A percentile compares a stretch with the other conserved stretches of the same genome.
Evolutionary conservation across 2,329 filamentous ascomycete species (phyloP).

Genomic region (Alternaria viburni): DNA sequence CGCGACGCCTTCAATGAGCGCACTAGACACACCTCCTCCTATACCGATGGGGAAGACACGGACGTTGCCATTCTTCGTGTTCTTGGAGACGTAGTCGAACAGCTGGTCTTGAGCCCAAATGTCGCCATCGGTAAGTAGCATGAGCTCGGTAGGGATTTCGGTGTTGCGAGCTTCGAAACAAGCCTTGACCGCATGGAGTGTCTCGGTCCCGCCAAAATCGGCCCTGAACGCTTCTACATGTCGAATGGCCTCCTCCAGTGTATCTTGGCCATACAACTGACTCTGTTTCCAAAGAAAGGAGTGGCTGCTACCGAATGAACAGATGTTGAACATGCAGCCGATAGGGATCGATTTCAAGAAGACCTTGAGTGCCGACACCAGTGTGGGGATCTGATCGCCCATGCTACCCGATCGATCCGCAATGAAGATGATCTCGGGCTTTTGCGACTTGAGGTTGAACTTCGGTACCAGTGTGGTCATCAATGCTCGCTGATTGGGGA

Average conservation of each 20-base stretch:
- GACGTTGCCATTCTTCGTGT: background rate
- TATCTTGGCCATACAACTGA: background rate
- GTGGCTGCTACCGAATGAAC: background rate
- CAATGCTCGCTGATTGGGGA: conserved; percentile 5
- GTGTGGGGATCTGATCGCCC: background rate
- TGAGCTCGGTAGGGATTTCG: background rate
- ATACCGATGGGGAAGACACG: conserved; percentile 12
- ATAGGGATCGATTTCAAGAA: conserved; percentile 11
- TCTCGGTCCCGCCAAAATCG: conserved; percentile 3
- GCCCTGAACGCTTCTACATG: conserved; percentile 2
- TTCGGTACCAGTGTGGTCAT: conserved; percentile 9
- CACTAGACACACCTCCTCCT: conserved; percentile 1
- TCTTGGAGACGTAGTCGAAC: background rate
- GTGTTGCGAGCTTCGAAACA: background rate
- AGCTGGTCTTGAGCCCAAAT: conserved; percentile 3
- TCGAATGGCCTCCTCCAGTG: background rate
- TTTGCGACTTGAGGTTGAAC: conserved; percentile 10
- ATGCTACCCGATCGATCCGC: conserved; percentile 12
- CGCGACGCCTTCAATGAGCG: conserved; percentile 7
- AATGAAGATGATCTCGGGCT: conserved; percentile 8
- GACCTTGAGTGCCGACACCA: conserved; percentile 3
- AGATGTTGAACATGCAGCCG: conserved; percentile 12
- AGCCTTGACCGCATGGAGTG: background rate
- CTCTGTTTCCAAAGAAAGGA: conserved; percentile 3
- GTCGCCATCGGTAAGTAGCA: conserved; percentile 10